These are phyloP conservation scores for Chlorella sp. DNA, from an alignment of 139 green algal species.

Conservation along the genomic window DNA sequence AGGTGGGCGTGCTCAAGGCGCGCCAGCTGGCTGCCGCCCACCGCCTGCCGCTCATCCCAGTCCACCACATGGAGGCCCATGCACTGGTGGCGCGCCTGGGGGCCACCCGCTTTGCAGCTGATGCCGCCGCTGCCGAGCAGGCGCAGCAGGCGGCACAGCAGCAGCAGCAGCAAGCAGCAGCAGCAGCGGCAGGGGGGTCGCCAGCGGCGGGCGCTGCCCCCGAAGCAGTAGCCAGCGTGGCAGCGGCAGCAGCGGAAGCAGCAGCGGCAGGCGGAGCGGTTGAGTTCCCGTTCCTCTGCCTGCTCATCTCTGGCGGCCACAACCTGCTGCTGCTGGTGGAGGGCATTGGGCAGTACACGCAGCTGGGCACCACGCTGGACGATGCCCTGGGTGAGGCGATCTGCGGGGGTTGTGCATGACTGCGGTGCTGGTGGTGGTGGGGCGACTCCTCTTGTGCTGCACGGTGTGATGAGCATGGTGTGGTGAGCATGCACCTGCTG, in stretches of 20 bases:
- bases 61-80: slow-evolving; percentile 99
- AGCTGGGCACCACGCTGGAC: slow-evolving; percentile 93
- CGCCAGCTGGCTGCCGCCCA: slow-evolving; percentile 69
- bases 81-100: slow-evolving; percentile 86
- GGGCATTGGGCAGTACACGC: slow-evolving; percentile 89
- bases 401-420: no score
- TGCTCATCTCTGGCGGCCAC: slow-evolving; percentile 95
- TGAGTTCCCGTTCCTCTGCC: slow-evolving; percentile 93
- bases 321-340: slow-evolving; percentile 94
- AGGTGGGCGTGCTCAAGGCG: slow-evolving; percentile 95
- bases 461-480: no score
- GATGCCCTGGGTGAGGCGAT: slow-evolving; percentile 95
- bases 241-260: not conserved
- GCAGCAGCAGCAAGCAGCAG: not conserved
- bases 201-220: not conserved
- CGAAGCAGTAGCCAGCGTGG: not conserved
- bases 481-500: no score
- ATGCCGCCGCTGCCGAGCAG: not conserved
- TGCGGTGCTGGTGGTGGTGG: no score
- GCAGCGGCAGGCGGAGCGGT: slow-evolving; percentile 27
- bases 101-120: slow-evolving; percentile 8
- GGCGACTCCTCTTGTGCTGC: no score
- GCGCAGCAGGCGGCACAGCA: not conserved
- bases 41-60: slow-evolving; percentile 80
- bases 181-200: no score